Conservation (phyloP, 768 basidiomycete species). For the Scleroderma citrinum region DNA sequence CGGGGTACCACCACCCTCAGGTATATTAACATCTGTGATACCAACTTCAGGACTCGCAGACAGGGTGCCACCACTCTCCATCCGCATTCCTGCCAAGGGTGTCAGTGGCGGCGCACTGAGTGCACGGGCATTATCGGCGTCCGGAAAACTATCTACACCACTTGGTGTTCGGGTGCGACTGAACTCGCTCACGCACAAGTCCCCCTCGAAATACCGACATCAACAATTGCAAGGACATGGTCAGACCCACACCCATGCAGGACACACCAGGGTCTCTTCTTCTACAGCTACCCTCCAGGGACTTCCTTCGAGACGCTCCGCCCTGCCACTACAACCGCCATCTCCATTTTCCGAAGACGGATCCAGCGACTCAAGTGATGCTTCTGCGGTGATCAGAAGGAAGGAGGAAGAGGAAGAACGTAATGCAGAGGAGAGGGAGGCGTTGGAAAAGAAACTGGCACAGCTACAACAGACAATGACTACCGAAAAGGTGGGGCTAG, state of each 20-base stretch:
- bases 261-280: slow-evolving; percentile 46
- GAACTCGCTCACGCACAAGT: slow-evolving; percentile 57
- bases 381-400: slow-evolving; percentile 45
- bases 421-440: slow-evolving; percentile 60
- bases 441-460: slow-evolving; percentile 59
- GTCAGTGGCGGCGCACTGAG: slow-evolving; percentile 3
- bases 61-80: slow-evolving; percentile 12
- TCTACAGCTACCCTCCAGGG: slow-evolving; percentile 69
- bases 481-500: slow-evolving; percentile 65
- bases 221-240: not conserved
- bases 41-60: not conserved
- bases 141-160: slow-evolving; percentile 46
- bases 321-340: slow-evolving; percentile 32
- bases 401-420: slow-evolving; percentile 69
- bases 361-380: slow-evolving; percentile 52
- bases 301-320: slow-evolving; percentile 18
- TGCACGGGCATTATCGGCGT: slow-evolving; percentile 29
- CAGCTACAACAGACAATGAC: slow-evolving; percentile 71
- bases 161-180: slow-evolving; percentile 65
- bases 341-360: slow-evolving; percentile 51
- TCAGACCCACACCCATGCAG: not conserved
- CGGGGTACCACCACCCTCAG: slow-evolving; percentile 8
- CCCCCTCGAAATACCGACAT: slow-evolving; percentile 30
- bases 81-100: slow-evolving; percentile 17
- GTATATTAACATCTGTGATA: slow-evolving; percentile 10